These are phyloP conservation scores for Alectoria sarmentosa DNA, from an alignment of 495 filamentous ascomycete genomes.

Conservation along the genomic window DNA sequence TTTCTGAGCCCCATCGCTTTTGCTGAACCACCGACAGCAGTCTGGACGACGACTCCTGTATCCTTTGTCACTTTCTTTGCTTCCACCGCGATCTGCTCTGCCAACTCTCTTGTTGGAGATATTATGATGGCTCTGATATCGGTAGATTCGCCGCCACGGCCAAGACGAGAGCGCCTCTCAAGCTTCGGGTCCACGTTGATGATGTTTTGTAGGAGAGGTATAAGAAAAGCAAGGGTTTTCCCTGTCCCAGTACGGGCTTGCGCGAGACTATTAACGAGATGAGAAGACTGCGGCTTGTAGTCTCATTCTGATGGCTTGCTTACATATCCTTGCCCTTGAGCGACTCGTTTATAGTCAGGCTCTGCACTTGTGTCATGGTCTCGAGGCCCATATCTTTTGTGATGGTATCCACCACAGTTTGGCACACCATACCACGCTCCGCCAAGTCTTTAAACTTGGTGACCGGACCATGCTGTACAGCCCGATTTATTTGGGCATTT, in stretches of 20 bases:
- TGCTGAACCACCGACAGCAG: conserved; percentile 81
- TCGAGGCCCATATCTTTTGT: conserved; percentile 66
- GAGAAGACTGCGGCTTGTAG: conserved; percentile 14
- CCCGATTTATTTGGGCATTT: conserved; percentile 1
- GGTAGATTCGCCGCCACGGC: conserved; percentile 35
- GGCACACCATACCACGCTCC: conserved; percentile 54
- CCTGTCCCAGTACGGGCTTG: conserved; percentile 86
- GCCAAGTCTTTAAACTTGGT: conserved; percentile 66
- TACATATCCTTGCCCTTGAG: conserved; percentile 80
- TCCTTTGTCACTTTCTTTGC: conserved; percentile 59
- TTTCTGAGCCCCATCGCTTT: conserved; percentile 55
- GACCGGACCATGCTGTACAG: conserved; percentile 32
- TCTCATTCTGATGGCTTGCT: conserved; percentile 29
- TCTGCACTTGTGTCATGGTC: conserved; percentile 91
- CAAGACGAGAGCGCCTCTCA: conserved; percentile 32
- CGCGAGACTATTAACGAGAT: conserved; percentile 55
- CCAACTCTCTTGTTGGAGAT: conserved; percentile 90
- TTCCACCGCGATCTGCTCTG: conserved; percentile 87
- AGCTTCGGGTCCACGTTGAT: conserved; percentile 48
- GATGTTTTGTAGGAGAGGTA: conserved; percentile 69
- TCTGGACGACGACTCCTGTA: conserved; percentile 70
- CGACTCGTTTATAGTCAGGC: conserved; percentile 68
- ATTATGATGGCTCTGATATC: conserved; percentile 88
- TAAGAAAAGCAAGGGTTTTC: conserved; percentile 77
- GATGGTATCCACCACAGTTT: conserved; percentile 58